A percentile compares a stretch with the other conserved stretches of the same genome.
Evolutionary conservation across 306 rosid genomes (phyloP).

Genomic region (Benincasa hispida): DNA sequence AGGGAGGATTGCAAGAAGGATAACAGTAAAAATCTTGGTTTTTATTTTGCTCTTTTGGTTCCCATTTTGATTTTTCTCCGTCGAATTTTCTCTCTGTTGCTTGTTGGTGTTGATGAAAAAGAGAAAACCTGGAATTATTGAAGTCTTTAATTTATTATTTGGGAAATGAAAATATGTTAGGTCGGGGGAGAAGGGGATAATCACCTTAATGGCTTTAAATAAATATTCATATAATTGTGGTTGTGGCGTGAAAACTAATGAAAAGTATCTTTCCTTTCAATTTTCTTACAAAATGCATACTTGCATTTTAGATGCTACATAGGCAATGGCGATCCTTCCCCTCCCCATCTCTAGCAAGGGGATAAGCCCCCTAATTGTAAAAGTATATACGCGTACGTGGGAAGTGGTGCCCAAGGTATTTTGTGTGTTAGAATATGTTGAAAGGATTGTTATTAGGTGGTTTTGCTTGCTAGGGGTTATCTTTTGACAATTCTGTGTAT

Average conservation of each 20-base stretch:
- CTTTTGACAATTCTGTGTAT: no score
- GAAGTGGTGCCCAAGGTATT: no score
- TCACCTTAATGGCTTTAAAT: not conserved
- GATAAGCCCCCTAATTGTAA: no score
- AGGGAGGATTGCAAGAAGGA: slow-evolving; percentile 79
- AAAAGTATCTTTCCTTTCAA: not conserved
- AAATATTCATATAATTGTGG: not conserved
- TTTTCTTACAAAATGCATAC: not conserved
- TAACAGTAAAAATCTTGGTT: slow-evolving; percentile 21
- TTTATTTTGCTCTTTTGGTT: not conserved
- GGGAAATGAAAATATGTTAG: no score
- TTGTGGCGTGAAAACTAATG: not conserved
- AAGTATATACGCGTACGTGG: no score
- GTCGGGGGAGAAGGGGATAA: not conserved
- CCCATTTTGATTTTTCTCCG: not conserved
- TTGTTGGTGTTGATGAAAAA: not conserved
- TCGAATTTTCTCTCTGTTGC: not conserved
- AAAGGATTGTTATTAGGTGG: no score
- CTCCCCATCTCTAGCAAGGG: not conserved
- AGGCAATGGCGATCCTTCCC: no score
- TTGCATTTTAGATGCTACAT: not conserved
- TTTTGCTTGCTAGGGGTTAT: no score
- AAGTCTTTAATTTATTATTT: no score
- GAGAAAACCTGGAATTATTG: no score
- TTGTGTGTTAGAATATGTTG: no score